These are phyloP conservation scores for Dactylonectria estremocensis DNA, from an alignment of 2,329 filamentous ascomycete species.

Conservation along the genomic window DNA sequence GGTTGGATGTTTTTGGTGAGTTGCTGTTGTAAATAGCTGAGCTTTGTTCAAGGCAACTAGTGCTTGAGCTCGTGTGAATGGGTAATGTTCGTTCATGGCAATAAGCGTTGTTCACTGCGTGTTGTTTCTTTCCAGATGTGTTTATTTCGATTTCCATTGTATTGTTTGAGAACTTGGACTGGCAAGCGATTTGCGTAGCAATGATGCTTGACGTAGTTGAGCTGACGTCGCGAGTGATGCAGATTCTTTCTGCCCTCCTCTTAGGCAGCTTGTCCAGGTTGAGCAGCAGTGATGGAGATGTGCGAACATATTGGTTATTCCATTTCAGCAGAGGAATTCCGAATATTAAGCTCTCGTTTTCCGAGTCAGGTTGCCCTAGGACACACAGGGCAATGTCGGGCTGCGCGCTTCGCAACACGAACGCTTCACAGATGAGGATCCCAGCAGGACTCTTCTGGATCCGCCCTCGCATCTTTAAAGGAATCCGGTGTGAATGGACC, in stretches of 20 bases:
- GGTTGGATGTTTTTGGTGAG: neutral
- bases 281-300: neutral
- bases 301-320: conserved; percentile 1
- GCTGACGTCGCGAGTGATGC: neutral
- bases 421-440: neutral
- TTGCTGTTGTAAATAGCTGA: no score
- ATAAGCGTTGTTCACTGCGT: no score
- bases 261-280: neutral
- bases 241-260: neutral
- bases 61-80: no score
- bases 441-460: neutral
- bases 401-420: neutral
- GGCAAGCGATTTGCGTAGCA: neutral
- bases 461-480: neutral
- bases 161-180: neutral
- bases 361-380: no score
- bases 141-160: neutral
- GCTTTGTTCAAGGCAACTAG: no score
- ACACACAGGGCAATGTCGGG: neutral
- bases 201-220: neutral
- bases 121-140: neutral
- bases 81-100: no score
- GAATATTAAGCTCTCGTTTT: neutral
- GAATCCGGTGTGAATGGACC: no score
- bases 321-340: neutral